These are phyloP conservation scores for Scortechinia acanthostroma DNA, from an alignment of 2,329 filamentous ascomycete species.

Conservation along the genomic window DNA sequence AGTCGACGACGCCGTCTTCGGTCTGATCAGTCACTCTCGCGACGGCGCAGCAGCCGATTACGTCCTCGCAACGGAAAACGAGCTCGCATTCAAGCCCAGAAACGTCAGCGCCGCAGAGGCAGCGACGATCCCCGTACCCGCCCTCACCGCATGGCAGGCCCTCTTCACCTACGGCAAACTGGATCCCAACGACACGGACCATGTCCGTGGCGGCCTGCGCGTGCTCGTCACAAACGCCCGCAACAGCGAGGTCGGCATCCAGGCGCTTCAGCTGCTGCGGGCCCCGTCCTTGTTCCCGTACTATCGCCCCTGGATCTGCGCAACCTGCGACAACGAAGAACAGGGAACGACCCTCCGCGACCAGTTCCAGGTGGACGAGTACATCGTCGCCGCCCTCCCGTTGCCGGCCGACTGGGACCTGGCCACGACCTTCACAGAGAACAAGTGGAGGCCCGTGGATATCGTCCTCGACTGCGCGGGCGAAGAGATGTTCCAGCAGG, in stretches of 20 bases:
- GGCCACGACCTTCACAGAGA: constrained; percentile 15
- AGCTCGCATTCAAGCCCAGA: constrained; percentile 24
- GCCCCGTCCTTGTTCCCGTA: constrained; percentile 17
- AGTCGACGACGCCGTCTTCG: constrained; percentile 27
- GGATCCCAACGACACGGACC: constrained; percentile 8
- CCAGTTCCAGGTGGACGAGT: constrained; percentile 19
- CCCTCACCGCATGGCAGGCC: constrained; percentile 29
- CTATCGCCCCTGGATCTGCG: constrained; percentile 22
- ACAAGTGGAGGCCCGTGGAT: constrained; percentile 23
- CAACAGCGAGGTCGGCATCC: constrained; percentile 20
- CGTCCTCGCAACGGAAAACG: constrained; percentile 21
- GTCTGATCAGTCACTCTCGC: constrained; percentile 21
- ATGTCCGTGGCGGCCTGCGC: constrained; percentile 10
- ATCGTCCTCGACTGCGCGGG: constrained; percentile 28
- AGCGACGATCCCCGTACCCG: constrained; percentile 23
- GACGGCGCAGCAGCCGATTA: constrained; percentile 31
- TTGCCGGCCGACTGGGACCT: constrained; percentile 11
- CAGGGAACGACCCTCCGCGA: constrained; percentile 15
- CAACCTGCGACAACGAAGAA: constrained; percentile 14
- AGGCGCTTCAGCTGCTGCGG: constrained; percentile 24
- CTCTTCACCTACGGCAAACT: constrained; percentile 23
- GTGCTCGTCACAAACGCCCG: constrained; percentile 24
- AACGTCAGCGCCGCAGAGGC: constrained; percentile 22
- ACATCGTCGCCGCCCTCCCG: constrained; percentile 9
- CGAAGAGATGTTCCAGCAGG: constrained; percentile 18